phyloP scores from a whole-genome alignment of 352 stramenopile genomes.

The Phytophthora nicotianae region DNA sequence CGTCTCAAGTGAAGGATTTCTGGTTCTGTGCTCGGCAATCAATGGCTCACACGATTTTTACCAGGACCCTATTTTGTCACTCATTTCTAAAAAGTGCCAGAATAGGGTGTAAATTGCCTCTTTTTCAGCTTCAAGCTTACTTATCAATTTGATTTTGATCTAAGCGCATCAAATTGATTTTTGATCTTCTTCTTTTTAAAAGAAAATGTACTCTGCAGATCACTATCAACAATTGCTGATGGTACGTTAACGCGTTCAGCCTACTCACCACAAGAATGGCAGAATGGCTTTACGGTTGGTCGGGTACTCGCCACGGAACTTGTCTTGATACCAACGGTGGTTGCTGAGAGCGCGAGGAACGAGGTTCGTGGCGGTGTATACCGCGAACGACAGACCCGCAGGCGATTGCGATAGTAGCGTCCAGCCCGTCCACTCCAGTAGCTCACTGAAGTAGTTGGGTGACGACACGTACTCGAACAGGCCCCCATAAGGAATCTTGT shows the following conservation, averaged over 20 bases:
- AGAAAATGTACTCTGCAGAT: too few species aligned
- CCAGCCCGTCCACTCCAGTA: constrained; percentile 80
- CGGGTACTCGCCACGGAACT: constrained; percentile 55
- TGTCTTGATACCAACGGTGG: constrained; percentile 62
- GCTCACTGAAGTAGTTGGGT: constrained; percentile 79
- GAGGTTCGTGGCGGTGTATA: constrained; percentile 59
- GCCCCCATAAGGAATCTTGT: constrained; percentile 61
- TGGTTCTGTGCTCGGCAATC: constrained; percentile 27
- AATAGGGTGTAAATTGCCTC: neutral
- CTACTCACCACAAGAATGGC: constrained; percentile 44
- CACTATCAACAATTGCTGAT: too few species aligned
- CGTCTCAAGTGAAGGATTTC: constrained; percentile 14
- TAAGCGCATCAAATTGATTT: too few species aligned
- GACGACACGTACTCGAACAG: constrained; percentile 77
- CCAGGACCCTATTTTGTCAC: constrained; percentile 13
- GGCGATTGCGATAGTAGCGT: constrained; percentile 61
- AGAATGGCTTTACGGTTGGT: constrained; percentile 41
- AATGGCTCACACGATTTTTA: constrained; percentile 32
- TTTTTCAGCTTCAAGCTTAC: too few species aligned
- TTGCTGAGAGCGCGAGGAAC: constrained; percentile 53
- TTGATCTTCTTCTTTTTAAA: too few species aligned
- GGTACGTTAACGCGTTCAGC: too few species aligned
- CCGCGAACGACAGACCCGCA: constrained; percentile 50
- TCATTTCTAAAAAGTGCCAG: neutral
- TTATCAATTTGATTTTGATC: too few species aligned